Conservation (phyloP, 352 stramenopile genomes). For the Globisporangium camurandrum region DNA sequence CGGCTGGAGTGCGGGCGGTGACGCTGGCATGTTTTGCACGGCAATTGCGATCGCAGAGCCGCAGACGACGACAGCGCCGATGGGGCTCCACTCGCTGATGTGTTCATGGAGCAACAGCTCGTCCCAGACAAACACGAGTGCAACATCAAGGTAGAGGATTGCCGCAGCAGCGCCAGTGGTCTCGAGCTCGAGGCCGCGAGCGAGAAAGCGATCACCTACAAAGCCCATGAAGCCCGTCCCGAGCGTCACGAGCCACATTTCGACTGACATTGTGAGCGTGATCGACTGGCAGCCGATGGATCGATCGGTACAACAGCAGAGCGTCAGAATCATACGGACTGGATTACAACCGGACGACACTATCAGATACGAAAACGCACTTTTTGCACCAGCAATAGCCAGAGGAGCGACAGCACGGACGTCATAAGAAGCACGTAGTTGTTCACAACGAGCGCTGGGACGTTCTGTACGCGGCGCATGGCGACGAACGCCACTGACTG, state of each 20-base stretch:
- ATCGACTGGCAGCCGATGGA: conserved; percentile 9
- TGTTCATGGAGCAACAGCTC: conserved; percentile 29
- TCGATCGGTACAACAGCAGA: no score
- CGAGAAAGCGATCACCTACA: conserved; percentile 51
- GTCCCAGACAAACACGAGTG: conserved; percentile 66
- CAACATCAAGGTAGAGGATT: conserved; percentile 66
- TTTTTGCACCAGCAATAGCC: conserved; percentile 31
- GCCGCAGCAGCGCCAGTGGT: conserved; percentile 53
- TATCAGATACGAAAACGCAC: conserved; percentile 12
- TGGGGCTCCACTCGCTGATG: conserved; percentile 38
- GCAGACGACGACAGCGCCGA: conserved; percentile 34
- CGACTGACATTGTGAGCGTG: conserved; percentile 12
- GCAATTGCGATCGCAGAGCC: conserved; percentile 30
- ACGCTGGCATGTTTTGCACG: conserved; percentile 24
- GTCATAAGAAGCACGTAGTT: conserved; percentile 58
- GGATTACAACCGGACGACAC: background rate
- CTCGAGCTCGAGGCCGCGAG: conserved; percentile 63
- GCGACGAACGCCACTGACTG: conserved; percentile 46
- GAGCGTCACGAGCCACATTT: conserved; percentile 36
- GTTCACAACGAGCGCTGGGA: conserved; percentile 41
- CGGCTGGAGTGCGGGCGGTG: background rate
- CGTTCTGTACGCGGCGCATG: conserved; percentile 33
- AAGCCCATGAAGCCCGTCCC: conserved; percentile 39
- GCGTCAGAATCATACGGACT: no score
- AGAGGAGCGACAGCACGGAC: conserved; percentile 26